These are phyloP conservation scores for Phycomyces blakesleeanus DNA, from an alignment of 192 early-diverging fungal genomes.

Conservation along the genomic window DNA sequence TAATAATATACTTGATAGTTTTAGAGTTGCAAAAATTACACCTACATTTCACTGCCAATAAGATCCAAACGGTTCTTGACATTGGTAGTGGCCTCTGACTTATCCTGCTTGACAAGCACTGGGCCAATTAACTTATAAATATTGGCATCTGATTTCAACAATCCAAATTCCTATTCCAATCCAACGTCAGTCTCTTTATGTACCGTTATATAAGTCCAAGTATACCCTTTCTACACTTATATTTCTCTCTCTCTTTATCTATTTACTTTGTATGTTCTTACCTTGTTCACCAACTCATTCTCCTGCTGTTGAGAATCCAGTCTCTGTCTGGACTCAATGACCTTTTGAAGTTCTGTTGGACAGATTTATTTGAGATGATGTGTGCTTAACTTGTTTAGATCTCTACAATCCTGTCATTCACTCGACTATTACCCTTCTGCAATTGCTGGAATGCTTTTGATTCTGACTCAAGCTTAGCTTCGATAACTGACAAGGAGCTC, in stretches of 20 bases:
- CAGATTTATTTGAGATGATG: background rate
- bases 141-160: slow-evolving; percentile 73
- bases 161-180: slow-evolving; percentile 74
- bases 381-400: no score
- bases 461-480: slow-evolving; percentile 65
- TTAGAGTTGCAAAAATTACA: background rate
- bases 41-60: slow-evolving; percentile 85
- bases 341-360: slow-evolving; percentile 68
- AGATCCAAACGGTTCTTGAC: slow-evolving; percentile 94
- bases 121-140: slow-evolving; percentile 97
- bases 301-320: slow-evolving; percentile 96
- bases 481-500: slow-evolving; percentile 44
- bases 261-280: no score
- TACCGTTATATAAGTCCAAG: background rate
- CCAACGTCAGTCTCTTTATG: background rate
- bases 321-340: slow-evolving; percentile 70
- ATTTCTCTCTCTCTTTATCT: no score
- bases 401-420: background rate
- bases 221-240: background rate
- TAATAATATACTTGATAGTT: background rate
- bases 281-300: slow-evolving; percentile 87
- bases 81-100: slow-evolving; percentile 77
- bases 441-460: slow-evolving; percentile 67
- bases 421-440: slow-evolving; percentile 57
- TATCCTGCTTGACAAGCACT: slow-evolving; percentile 92